Evolutionary conservation across 2,329 filamentous ascomycete species (phyloP).

Genomic region (Cercospora citrullina): DNA sequence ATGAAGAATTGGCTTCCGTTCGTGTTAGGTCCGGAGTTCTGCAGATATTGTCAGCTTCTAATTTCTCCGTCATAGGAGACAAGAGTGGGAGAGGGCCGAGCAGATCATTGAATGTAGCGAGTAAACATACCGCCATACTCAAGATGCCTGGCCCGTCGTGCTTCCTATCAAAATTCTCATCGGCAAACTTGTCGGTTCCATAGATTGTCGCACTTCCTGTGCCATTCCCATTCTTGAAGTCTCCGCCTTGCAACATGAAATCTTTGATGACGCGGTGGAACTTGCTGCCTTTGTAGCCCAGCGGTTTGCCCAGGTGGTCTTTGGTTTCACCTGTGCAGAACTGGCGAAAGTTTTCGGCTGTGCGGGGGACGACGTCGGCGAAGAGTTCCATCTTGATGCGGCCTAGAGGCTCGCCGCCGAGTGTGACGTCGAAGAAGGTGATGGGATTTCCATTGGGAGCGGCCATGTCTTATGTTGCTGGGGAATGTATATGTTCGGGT

Average conservation of each 20-base stretch:
- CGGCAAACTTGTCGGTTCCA: conserved; percentile 77
- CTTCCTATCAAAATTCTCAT: conserved; percentile 83
- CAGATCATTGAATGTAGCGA: neutral
- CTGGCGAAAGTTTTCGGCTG: conserved; percentile 93
- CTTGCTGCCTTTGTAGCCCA: conserved; percentile 92
- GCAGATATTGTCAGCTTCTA: neutral
- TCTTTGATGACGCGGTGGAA: conserved; percentile 94
- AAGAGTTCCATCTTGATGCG: conserved; percentile 91
- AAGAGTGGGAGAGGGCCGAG: neutral
- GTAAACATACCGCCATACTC: conserved; percentile 78
- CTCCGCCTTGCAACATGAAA: conserved; percentile 97
- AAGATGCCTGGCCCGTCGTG: conserved; percentile 79
- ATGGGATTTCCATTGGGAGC: conserved; percentile 45
- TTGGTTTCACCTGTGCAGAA: conserved; percentile 95
- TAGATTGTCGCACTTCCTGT: conserved; percentile 86
- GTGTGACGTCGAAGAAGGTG: conserved; percentile 75
- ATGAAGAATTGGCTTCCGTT: conserved; percentile 99
- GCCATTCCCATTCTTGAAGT: conserved; percentile 91
- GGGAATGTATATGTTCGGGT: neutral
- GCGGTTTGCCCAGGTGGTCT: conserved; percentile 71
- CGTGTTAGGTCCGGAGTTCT: conserved; percentile 89
- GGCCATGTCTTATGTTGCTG: conserved; percentile 4
- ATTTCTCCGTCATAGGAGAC: neutral
- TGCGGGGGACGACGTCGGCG: conserved; percentile 71
- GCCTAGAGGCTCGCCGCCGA: conserved; percentile 82